These are phyloP conservation scores for Hypoxylon fuscum DNA, from an alignment of 495 filamentous ascomycete species.

Conservation along the genomic window DNA sequence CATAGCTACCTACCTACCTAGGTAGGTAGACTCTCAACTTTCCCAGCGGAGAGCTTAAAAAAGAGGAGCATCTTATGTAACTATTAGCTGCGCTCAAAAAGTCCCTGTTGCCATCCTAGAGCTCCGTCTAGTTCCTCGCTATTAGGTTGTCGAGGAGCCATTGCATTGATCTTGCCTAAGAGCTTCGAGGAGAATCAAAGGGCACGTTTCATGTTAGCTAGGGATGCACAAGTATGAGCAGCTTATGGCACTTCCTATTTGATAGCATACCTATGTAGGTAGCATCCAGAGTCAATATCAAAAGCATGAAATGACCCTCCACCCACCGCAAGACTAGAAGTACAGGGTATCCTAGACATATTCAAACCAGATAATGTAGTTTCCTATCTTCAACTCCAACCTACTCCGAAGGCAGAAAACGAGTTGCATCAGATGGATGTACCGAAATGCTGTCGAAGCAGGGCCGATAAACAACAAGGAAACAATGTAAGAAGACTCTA, in stretches of 20 bases:
- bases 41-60: too few species aligned
- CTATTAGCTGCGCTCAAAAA: too few species aligned
- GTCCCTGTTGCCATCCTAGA: too few species aligned
- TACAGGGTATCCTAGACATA: slow-evolving; percentile 2
- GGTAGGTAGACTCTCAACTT: too few species aligned
- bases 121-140: too few species aligned
- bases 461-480: neutral
- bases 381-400: neutral
- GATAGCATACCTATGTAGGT: too few species aligned
- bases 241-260: too few species aligned
- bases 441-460: neutral
- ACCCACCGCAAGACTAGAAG: neutral
- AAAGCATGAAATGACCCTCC: neutral
- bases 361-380: neutral
- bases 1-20: too few species aligned
- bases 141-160: too few species aligned
- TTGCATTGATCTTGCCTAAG: too few species aligned
- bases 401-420: neutral
- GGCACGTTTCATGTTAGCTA: too few species aligned
- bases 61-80: too few species aligned
- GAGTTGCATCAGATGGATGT: neutral
- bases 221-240: neutral
- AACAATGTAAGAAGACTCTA: neutral
- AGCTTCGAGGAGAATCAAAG: neutral
- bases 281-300: neutral